Conservation (phyloP, 345 rosid species). For the Orychophragmus violaceus region DNA sequence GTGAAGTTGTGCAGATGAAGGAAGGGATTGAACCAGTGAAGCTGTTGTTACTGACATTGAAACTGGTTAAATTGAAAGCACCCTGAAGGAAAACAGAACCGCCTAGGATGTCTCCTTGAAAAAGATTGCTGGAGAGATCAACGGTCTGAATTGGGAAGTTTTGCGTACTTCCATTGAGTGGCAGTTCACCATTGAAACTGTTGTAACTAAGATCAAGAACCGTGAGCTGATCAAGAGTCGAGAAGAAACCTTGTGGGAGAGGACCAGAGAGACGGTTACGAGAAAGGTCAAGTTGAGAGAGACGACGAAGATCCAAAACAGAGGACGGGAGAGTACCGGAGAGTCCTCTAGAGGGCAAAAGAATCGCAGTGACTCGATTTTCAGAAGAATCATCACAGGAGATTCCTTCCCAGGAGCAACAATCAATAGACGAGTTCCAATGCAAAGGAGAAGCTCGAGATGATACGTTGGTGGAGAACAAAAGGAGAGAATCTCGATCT, state of each 20-base stretch:
- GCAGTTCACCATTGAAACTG: slow-evolving; percentile 48
- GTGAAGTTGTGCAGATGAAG: slow-evolving; percentile 43
- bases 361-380: slow-evolving; percentile 45
- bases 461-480: slow-evolving; percentile 40
- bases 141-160: slow-evolving; percentile 34
- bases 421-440: slow-evolving; percentile 48
- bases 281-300: slow-evolving; percentile 61
- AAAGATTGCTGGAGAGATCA: slow-evolving; percentile 69
- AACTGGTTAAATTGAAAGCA: slow-evolving; percentile 46
- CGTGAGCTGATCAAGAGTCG: slow-evolving; percentile 40
- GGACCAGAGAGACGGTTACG: slow-evolving; percentile 58
- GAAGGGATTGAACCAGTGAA: slow-evolving; percentile 65
- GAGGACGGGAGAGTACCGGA: slow-evolving; percentile 44
- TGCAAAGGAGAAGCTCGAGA: slow-evolving; percentile 34
- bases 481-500: slow-evolving; percentile 46
- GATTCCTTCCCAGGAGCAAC: slow-evolving; percentile 83
- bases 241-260: slow-evolving; percentile 45
- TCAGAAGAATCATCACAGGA: slow-evolving; percentile 34
- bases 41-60: slow-evolving; percentile 73
- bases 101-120: slow-evolving; percentile 40
- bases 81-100: slow-evolving; percentile 38
- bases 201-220: slow-evolving; percentile 78
- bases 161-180: slow-evolving; percentile 25
- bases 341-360: slow-evolving; percentile 51
- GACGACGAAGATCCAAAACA: slow-evolving; percentile 36